phyloP scores from a whole-genome alignment of 768 basidiomycete species.

The Leccinum arenicola region DNA sequence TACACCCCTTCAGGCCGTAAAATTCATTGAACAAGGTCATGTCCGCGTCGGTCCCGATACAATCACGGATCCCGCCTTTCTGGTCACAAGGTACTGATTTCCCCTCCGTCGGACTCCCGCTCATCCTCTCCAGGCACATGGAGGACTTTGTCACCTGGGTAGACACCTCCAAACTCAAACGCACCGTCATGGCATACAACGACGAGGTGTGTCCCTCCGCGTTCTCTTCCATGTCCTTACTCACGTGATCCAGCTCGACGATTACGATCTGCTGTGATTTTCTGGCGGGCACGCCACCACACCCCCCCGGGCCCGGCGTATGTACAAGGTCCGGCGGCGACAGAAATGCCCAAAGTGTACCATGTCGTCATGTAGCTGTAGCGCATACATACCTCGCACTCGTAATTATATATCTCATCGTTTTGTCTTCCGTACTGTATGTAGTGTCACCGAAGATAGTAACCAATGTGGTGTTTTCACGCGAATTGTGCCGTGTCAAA shows the following conservation, averaged over 20 bases:
- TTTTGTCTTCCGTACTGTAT: background rate
- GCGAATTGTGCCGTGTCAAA: constrained; percentile 19
- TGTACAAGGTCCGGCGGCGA: background rate
- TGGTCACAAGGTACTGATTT: constrained; percentile 74
- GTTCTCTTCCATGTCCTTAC: background rate
- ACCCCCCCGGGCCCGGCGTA: background rate
- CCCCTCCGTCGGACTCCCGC: background rate
- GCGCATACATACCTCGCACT: background rate
- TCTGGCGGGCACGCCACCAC: background rate
- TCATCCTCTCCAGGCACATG: constrained; percentile 65
- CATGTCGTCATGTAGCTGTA: constrained; percentile 2
- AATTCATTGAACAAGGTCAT: constrained; percentile 98
- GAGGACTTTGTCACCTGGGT: constrained; percentile 99
- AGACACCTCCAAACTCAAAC: constrained; percentile 94
- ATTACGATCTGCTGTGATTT: constrained; percentile 79
- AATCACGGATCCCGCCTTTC: constrained; percentile 92
- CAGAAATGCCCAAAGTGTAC: background rate
- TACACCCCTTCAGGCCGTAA: constrained; percentile 68
- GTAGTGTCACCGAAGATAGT: background rate
- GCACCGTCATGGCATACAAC: constrained; percentile 94
- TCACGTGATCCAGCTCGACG: constrained; percentile 68
- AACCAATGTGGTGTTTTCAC: constrained; percentile 19
- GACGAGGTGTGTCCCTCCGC: constrained; percentile 66
- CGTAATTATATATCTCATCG: background rate
- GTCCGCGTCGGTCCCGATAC: constrained; percentile 96